Evolutionary conservation across 2,329 filamentous ascomycete species (phyloP), one percentile per base, ranked within the genome.

Genomic region (Botrytis medusae): DNA sequence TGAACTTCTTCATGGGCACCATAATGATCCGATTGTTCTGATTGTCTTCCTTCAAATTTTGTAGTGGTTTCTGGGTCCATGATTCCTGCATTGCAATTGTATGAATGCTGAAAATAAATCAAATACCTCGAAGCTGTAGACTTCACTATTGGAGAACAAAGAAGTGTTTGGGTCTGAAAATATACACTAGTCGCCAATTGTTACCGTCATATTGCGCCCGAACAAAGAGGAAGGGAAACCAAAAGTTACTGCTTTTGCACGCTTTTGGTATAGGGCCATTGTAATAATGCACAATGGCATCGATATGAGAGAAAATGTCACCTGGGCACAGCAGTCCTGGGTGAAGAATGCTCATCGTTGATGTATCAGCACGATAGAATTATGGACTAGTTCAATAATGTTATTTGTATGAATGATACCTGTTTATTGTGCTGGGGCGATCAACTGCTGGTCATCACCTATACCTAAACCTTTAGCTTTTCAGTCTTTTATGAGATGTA

Each of bases 201-300:
- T 57, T n/a, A 40, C 22, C 25, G 14, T n/a, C 18, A 2, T 67
- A 51, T 32, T 57, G 34, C 18, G 25, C 48, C 25, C 7, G 12
- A 69, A 69, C 65, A 69, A 69, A 69, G 65, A 69, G 37, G 51
- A 32, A 37, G 12, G 1, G 12, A 57, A n/a, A 42, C 10, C 57
- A 18, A 32, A 68, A 40, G 48, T 25, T 32, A 69, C 48, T 16
- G n/a, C 65, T 69, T 69, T 57, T n/a, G 65, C 34, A 42, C n/a
- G 65, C 48, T 69, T 69, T 57, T n/a, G 65, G 65, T 29, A 42
- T 69, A 14, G 9, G n/a, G 34, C 4, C 7, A 42, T 69, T 44
- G 65, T 69, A 25, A 16, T 42, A 22, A 69, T 29, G 25, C 34
- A 54, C 5, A 68, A n/a, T n/a, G n/a, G 64, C 46, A 54, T 68